These are phyloP conservation scores for Xenoacremonium recifei DNA, from an alignment of 2,329 filamentous ascomycete genomes.

Conservation along the genomic window DNA sequence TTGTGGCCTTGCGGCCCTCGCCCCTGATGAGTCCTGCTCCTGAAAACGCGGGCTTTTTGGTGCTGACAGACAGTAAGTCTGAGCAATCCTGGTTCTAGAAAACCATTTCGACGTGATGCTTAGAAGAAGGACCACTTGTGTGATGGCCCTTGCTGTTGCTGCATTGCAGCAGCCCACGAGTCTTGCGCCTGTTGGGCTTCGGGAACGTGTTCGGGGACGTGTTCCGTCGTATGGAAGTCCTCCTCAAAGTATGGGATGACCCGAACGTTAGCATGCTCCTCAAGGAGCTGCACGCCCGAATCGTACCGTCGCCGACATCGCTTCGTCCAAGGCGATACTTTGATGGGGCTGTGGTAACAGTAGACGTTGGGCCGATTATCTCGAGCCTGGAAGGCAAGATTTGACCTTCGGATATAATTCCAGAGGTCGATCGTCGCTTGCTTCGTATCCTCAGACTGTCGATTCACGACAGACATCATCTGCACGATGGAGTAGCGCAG, in stretches of 20 bases:
- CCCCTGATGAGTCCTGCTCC: too few relatives aligned
- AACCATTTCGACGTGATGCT: too few relatives aligned
- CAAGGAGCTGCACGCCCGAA: constrained; percentile 34
- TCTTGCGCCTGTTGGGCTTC: constrained; percentile 25
- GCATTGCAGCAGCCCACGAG: constrained; percentile 36
- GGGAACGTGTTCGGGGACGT: constrained; percentile 34
- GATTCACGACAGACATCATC: constrained; percentile 34
- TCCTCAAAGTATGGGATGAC: constrained; percentile 43
- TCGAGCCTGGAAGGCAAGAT: constrained; percentile 35
- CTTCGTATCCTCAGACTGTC: constrained; percentile 34
- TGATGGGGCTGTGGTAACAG: constrained; percentile 44
- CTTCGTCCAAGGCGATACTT: constrained; percentile 43
- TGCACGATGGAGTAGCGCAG: constrained; percentile 42
- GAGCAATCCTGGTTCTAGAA: too few relatives aligned
- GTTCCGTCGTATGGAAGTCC: constrained; percentile 40
- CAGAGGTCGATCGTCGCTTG: constrained; percentile 37
- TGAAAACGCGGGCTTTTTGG: too few relatives aligned
- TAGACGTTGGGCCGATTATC: constrained; percentile 37
- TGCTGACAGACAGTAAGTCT: constrained; percentile 8
- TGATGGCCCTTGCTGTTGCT: constrained; percentile 22
- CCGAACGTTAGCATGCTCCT: constrained; percentile 37
- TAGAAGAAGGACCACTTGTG: constrained; percentile 34
- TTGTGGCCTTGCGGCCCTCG: too few relatives aligned
- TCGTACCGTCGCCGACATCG: constrained; percentile 42
- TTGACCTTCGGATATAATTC: constrained; percentile 33